Evolutionary conservation across 2,329 filamentous ascomycete genomes (phyloP).

Genomic region (Colletotrichum chlorophyti): DNA sequence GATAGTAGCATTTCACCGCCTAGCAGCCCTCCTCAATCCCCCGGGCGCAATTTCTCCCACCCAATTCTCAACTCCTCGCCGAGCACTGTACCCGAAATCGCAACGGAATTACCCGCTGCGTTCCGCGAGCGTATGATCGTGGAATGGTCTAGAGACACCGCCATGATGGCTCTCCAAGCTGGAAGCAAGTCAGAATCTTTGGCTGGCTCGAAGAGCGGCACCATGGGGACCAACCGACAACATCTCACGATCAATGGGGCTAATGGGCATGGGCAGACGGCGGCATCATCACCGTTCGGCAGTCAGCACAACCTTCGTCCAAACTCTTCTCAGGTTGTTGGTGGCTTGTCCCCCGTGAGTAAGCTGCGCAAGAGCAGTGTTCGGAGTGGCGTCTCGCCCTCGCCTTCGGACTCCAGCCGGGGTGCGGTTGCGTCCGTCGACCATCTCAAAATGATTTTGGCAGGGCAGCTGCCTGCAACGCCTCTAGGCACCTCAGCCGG

Average conservation of each 20-base stretch:
- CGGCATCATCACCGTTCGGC: slow-evolving; percentile 55
- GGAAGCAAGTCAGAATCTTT: slow-evolving; percentile 76
- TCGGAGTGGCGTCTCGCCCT: slow-evolving; percentile 57
- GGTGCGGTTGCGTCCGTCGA: slow-evolving; percentile 66
- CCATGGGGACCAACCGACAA: slow-evolving; percentile 57
- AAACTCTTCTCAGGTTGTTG: slow-evolving; percentile 46
- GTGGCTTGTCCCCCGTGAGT: slow-evolving; percentile 40
- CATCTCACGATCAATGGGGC: slow-evolving; percentile 63
- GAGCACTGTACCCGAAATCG: slow-evolving; percentile 47
- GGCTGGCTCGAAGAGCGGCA: slow-evolving; percentile 75
- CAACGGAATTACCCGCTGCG: slow-evolving; percentile 67
- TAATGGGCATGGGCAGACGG: slow-evolving; percentile 46
- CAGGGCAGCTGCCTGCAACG: slow-evolving; percentile 54
- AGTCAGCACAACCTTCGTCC: slow-evolving; percentile 59
- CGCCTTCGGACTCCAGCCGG: slow-evolving; percentile 49
- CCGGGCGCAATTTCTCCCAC: slow-evolving; percentile 67
- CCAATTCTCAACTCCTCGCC: slow-evolving; percentile 63
- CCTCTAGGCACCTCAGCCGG: slow-evolving; percentile 46
- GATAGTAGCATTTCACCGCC: slow-evolving; percentile 68
- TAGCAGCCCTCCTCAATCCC: slow-evolving; percentile 73
- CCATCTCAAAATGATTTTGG: slow-evolving; percentile 67
- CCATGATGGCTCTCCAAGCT: slow-evolving; percentile 72
- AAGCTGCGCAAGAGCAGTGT: slow-evolving; percentile 62
- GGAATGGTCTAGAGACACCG: slow-evolving; percentile 81
- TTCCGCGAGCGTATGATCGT: slow-evolving; percentile 79